Conservation (phyloP, 768 basidiomycete species). For the Cystofilobasidium capitatum region DNA sequence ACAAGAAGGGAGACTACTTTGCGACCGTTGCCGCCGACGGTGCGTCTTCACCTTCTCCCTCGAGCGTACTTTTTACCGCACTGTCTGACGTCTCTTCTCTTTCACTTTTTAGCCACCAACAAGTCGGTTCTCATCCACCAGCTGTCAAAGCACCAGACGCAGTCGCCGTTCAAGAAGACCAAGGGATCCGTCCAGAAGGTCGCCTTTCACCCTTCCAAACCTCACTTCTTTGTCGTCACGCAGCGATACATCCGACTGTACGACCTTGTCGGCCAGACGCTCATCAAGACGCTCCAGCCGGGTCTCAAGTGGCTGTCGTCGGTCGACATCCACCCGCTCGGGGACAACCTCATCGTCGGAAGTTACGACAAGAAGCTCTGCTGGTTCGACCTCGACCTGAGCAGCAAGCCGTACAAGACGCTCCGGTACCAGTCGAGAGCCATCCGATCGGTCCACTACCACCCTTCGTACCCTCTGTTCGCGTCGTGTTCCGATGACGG, state of each 20-base stretch:
- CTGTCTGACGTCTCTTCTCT: not conserved
- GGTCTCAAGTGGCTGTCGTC: conserved; percentile 96
- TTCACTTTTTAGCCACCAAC: conserved; percentile 51
- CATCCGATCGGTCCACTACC: conserved; percentile 85
- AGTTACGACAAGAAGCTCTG: conserved; percentile 95
- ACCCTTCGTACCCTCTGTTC: conserved; percentile 88
- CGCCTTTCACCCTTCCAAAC: conserved; percentile 85
- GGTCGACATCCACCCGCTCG: conserved; percentile 81
- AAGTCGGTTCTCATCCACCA: conserved; percentile 94
- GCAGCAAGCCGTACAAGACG: conserved; percentile 93
- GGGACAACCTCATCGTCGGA: conserved; percentile 90
- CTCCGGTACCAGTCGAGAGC: conserved; percentile 89
- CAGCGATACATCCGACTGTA: conserved; percentile 93
- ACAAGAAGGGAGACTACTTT: conserved; percentile 87
- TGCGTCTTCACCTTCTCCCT: conserved; percentile 44
- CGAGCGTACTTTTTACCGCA: not conserved
- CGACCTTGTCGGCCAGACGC: conserved; percentile 83
- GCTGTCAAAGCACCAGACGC: conserved; percentile 81
- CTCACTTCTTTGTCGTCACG: conserved; percentile 96
- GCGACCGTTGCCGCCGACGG: conserved; percentile 65
- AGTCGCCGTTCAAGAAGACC: conserved; percentile 94
- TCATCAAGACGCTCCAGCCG: conserved; percentile 87
- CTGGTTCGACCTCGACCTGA: conserved; percentile 97
- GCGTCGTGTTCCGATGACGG: conserved; percentile 96
- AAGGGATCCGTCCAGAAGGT: conserved; percentile 84